Conservation (phyloP, 2,329 filamentous ascomycete species). For the Colletotrichum destructivum region DNA sequence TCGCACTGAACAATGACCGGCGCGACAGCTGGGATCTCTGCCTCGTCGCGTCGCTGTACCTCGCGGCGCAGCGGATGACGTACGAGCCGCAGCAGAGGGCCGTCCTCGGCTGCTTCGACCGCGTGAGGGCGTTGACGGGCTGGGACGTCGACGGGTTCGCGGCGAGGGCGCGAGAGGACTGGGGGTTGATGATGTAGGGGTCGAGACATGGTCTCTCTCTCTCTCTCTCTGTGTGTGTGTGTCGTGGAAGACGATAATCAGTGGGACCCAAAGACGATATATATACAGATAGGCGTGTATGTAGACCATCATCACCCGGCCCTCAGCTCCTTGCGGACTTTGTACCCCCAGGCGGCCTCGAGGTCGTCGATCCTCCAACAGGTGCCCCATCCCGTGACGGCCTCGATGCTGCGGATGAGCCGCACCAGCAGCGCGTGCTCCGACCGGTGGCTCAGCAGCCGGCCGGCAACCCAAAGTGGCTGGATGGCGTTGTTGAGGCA, state of each 20-base stretch:
- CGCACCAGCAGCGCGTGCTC: constrained; percentile 58
- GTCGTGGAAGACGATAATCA: too few relatives aligned
- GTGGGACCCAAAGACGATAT: too few relatives aligned
- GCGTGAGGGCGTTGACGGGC: constrained; percentile 57
- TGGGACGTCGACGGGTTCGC: constrained; percentile 53
- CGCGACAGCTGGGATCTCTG: constrained; percentile 63
- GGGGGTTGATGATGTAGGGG: constrained; percentile 40
- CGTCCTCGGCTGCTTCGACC: constrained; percentile 57
- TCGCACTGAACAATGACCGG: constrained; percentile 62
- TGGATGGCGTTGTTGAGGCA: constrained; percentile 72
- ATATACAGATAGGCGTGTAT: too few relatives aligned
- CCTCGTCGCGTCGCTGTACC: constrained; percentile 61
- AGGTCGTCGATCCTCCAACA: constrained; percentile 68
- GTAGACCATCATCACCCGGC: constrained; percentile 5
- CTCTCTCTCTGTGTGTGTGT: too few relatives aligned
- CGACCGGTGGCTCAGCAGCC: constrained; percentile 65
- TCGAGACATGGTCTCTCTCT: background rate
- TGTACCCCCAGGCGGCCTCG: constrained; percentile 59
- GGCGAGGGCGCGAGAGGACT: constrained; percentile 47
- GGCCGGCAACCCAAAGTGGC: constrained; percentile 70
- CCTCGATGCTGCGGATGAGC: constrained; percentile 65
- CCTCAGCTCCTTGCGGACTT: constrained; percentile 45
- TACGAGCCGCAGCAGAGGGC: constrained; percentile 63
- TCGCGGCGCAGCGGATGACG: constrained; percentile 63
- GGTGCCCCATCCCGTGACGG: constrained; percentile 67